Conservation (phyloP, 2,329 filamentous ascomycete genomes). For the Trichoderma atroviride region DNA sequence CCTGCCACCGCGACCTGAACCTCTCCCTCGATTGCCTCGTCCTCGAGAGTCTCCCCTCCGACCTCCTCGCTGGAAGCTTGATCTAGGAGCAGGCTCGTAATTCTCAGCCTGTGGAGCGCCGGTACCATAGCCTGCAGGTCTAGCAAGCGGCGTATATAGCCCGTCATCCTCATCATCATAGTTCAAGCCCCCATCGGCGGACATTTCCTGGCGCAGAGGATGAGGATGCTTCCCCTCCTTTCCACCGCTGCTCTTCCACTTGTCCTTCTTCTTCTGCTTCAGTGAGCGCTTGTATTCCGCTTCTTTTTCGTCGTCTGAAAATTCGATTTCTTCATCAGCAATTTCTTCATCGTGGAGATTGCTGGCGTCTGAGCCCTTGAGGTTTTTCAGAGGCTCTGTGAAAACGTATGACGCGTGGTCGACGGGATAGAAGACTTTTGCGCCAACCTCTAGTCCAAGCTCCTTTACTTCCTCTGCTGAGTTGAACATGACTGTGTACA, state of each 20-base stretch:
- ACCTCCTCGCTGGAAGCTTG: slow-evolving; percentile 44
- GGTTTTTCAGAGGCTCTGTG: slow-evolving; percentile 74
- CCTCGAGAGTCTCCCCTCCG: slow-evolving; percentile 52
- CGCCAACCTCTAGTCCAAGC: slow-evolving; percentile 68
- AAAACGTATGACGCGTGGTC: slow-evolving; percentile 82
- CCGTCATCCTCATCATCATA: slow-evolving; percentile 72
- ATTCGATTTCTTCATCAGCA: slow-evolving; percentile 83
- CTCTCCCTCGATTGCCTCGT: slow-evolving; percentile 46
- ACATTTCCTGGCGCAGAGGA: slow-evolving; percentile 45
- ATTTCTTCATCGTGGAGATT: slow-evolving; percentile 95
- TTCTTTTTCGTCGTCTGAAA: slow-evolving; percentile 95
- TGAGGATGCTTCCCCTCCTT: slow-evolving; percentile 46
- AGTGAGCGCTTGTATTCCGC: slow-evolving; percentile 73
- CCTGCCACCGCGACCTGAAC: slow-evolving; percentile 45
- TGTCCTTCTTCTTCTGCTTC: slow-evolving; percentile 66
- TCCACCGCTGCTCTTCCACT: slow-evolving; percentile 44
- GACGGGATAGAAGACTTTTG: slow-evolving; percentile 77
- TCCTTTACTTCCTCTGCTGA: slow-evolving; percentile 68
- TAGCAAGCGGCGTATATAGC: slow-evolving; percentile 70
- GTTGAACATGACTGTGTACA: slow-evolving; percentile 81
- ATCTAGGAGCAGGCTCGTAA: slow-evolving; percentile 40
- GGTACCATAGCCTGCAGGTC: slow-evolving; percentile 65
- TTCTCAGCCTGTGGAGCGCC: slow-evolving; percentile 48
- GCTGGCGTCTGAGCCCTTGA: slow-evolving; percentile 91
- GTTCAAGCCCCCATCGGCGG: slow-evolving; percentile 54